Conservation (phyloP, 768 basidiomycete species). For the Boletus eberwhitei region DNA sequence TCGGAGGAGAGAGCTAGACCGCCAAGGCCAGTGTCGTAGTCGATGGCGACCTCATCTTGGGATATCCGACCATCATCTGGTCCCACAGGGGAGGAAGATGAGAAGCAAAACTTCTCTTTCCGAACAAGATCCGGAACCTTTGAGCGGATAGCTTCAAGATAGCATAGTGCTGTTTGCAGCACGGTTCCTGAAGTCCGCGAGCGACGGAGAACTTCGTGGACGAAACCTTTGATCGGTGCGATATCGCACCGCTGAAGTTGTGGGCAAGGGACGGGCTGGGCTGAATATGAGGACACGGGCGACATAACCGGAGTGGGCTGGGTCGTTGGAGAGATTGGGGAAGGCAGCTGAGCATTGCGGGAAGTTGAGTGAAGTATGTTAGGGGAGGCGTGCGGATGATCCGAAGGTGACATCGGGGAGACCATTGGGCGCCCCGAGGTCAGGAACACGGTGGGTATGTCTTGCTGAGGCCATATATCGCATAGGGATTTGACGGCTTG, state of each 20-base stretch:
- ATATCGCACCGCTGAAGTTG: slow-evolving; percentile 33
- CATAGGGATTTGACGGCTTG: slow-evolving; percentile 74
- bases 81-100: slow-evolving; percentile 39
- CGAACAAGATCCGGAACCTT: slow-evolving; percentile 62
- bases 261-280: slow-evolving; percentile 11
- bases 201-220: slow-evolving; percentile 84
- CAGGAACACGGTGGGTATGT: slow-evolving; percentile 61
- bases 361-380: slow-evolving; percentile 1
- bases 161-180: slow-evolving; percentile 84
- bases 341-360: slow-evolving; percentile 46
- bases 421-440: slow-evolving; percentile 33
- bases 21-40: slow-evolving; percentile 36
- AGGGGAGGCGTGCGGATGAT: slow-evolving; percentile 1
- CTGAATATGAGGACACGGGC: slow-evolving; percentile 28
- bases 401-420: slow-evolving; percentile 10
- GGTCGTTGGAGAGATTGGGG: slow-evolving; percentile 51
- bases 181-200: slow-evolving; percentile 82
- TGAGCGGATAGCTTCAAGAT: slow-evolving; percentile 76
- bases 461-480: slow-evolving; percentile 78
- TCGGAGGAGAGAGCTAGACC: slow-evolving; percentile 8
- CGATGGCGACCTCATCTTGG: slow-evolving; percentile 42
- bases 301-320: slow-evolving; percentile 33
- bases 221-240: slow-evolving; percentile 70
- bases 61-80: slow-evolving; percentile 42
- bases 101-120: slow-evolving; percentile 46